phyloP scores from a whole-genome alignment of 352 stramenopile genomes.

The Phytophthora pisi region DNA sequence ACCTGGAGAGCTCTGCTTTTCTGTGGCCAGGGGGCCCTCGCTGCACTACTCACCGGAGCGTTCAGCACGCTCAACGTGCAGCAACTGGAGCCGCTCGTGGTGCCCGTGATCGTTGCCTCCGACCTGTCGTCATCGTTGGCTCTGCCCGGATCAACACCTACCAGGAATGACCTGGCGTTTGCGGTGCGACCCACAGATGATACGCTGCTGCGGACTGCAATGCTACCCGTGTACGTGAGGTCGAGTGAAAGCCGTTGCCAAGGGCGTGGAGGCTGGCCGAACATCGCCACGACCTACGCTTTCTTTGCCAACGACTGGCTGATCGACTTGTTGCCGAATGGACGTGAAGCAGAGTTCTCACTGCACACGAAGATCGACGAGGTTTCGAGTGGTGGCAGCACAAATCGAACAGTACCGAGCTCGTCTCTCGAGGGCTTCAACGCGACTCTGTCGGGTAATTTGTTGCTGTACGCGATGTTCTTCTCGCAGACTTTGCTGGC shows the following conservation, averaged over 20 bases:
- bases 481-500: slow-evolving; percentile 39
- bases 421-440: slow-evolving; percentile 11
- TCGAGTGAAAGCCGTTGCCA: slow-evolving; percentile 26
- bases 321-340: slow-evolving; percentile 35
- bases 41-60: slow-evolving; percentile 45
- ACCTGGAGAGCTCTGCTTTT: slow-evolving; percentile 39
- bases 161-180: slow-evolving; percentile 15
- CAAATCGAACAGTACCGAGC: neutral
- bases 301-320: slow-evolving; percentile 47
- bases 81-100: slow-evolving; percentile 28
- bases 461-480: slow-evolving; percentile 46
- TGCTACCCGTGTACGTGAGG: slow-evolving; percentile 34
- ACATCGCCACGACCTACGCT: slow-evolving; percentile 38
- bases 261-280: slow-evolving; percentile 34
- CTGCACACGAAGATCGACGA: slow-evolving; percentile 22
- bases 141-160: neutral
- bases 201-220: slow-evolving; percentile 43
- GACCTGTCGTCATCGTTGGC: slow-evolving; percentile 29
- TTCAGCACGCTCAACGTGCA: slow-evolving; percentile 60
- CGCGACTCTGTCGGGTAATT: slow-evolving; percentile 31
- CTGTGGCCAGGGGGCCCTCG: slow-evolving; percentile 28
- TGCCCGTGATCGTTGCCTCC: slow-evolving; percentile 33
- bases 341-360: slow-evolving; percentile 12
- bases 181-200: slow-evolving; percentile 29
- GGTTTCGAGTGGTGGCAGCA: neutral